Base-by-base conservation (phyloP, 495 filamentous ascomycete species). In the Zalerion maritima region DNA sequence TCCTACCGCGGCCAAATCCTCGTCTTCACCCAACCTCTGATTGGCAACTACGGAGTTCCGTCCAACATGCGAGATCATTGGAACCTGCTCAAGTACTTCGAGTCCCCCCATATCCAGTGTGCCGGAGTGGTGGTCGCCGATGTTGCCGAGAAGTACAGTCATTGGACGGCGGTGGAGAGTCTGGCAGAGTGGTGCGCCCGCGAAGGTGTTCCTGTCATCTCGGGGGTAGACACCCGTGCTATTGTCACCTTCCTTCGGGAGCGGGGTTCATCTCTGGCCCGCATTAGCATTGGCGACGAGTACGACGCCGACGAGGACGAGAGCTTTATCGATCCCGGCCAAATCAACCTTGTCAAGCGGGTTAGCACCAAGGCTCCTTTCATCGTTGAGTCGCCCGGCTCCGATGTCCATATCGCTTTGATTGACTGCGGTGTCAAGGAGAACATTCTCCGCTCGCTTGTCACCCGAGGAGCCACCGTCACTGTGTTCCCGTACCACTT, bases 381-480 rank as follows among this genome's bases (percentile, higher is more conserved):
- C 67, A 87, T 94, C 47, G 77, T 94, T 36, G 72, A 73, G 37
- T 79, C 83, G 19, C 65, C 71, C 23, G 64, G 68, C 40, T 81
- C 86, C 35, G 74, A 79, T 49, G 72, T 77, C 52, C 89, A 97
- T 58, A 72, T 97, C 44, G 89, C 87, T 19, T 69, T 97, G 34
- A 75, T 97, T 52, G 89, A 97, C 59, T 97, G 89, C 50, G 89
- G 89, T 55, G 91, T 97, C 35, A 97, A 97, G 69, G 89, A 97
- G 68, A 97, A 96, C 64, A 97, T 97, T 50, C 73, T 97, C 28
- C 80, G 89, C 40, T 87, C 80, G 49, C 62, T 97, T 37, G 87
- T 96, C 38, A 66, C 62, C 53, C 81, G 89, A 18, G 89, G 86
- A 15, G 75, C 81, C 22, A 81, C 74, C 37, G 78, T 93, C 26